A percentile compares a stretch with the other conserved stretches of the same genome.
phyloP scores from a whole-genome alignment of 768 basidiomycete genomes.

The Boletus pseudo-olivaceus region DNA sequence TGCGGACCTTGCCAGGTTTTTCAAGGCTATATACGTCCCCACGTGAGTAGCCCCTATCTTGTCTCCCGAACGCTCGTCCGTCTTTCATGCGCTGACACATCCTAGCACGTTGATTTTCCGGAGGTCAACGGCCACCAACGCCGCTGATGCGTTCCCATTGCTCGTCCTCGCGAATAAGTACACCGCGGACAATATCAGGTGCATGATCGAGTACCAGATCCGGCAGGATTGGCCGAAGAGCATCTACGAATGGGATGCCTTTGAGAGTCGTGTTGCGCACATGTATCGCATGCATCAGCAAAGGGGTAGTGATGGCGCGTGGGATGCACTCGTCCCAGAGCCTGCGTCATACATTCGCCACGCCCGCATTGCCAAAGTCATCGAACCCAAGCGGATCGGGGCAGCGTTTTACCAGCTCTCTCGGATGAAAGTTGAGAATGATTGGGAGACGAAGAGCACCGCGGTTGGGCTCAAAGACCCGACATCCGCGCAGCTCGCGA shows the following conservation, averaged over 20 bases:
- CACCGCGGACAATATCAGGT: neutral
- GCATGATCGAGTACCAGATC: slow-evolving; percentile 2
- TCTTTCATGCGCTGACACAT: neutral
- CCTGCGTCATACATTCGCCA: neutral
- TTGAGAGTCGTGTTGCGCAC: neutral
- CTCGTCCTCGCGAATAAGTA: slow-evolving; percentile 4
- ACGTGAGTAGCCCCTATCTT: neutral
- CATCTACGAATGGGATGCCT: neutral
- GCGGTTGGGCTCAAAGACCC: neutral
- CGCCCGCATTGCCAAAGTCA: neutral
- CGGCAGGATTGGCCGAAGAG: neutral
- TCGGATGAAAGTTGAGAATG: neutral
- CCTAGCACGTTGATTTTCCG: neutral
- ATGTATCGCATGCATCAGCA: neutral
- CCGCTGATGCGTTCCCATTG: neutral
- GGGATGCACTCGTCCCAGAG: neutral
- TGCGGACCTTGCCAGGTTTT: neutral
- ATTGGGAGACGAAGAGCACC: neutral
- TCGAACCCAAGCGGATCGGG: neutral
- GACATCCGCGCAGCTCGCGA: neutral
- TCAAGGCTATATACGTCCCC: neutral
- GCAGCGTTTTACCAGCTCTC: neutral
- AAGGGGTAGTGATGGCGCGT: neutral
- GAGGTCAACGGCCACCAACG: neutral
- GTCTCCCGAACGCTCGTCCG: neutral